Conservation (phyloP, 257 asterid species). For the Nicotiana attenuata region DNA sequence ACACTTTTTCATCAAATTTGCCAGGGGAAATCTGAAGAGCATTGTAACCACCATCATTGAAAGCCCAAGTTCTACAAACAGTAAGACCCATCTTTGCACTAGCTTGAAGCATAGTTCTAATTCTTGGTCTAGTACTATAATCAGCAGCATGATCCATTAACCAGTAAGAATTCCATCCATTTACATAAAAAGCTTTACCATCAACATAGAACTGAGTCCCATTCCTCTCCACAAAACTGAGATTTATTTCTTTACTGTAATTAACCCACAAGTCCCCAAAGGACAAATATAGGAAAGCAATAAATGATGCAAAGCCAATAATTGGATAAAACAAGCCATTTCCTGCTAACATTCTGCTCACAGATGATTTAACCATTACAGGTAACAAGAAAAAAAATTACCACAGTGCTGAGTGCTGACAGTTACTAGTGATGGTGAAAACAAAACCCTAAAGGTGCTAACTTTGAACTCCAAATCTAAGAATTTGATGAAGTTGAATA, state of each 20-base stretch:
- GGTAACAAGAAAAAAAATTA: neutral
- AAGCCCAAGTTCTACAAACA: slow-evolving; percentile 98
- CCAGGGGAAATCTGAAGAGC: slow-evolving; percentile 94
- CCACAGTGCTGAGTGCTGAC: neutral
- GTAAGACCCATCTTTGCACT: slow-evolving; percentile 98
- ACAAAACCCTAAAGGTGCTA: neutral
- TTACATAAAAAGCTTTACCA: slow-evolving; percentile 77
- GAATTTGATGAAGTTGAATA: slow-evolving; percentile 19
- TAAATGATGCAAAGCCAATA: slow-evolving; percentile 77
- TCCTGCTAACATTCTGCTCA: slow-evolving; percentile 48
- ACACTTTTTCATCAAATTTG: slow-evolving; percentile 71
- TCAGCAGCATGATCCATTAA: slow-evolving; percentile 96
- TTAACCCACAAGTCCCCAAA: slow-evolving; percentile 78
- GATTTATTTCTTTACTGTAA: slow-evolving; percentile 32
- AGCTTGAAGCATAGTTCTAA: slow-evolving; percentile 63
- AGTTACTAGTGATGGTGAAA: neutral
- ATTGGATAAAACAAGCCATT: slow-evolving; percentile 82
- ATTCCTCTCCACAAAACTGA: slow-evolving; percentile 88
- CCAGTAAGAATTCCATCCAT: slow-evolving; percentile 99
- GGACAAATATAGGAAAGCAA: slow-evolving; percentile 68
- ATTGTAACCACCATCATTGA: slow-evolving; percentile 90
- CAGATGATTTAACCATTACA: slow-evolving; percentile 31
- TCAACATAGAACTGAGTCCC: slow-evolving; percentile 89
- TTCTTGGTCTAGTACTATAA: slow-evolving; percentile 45
- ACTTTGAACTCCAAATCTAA: slow-evolving; percentile 9